phyloP scores from a whole-genome alignment of 108 stramenopile species.

The Craspedostauros australis region DNA sequence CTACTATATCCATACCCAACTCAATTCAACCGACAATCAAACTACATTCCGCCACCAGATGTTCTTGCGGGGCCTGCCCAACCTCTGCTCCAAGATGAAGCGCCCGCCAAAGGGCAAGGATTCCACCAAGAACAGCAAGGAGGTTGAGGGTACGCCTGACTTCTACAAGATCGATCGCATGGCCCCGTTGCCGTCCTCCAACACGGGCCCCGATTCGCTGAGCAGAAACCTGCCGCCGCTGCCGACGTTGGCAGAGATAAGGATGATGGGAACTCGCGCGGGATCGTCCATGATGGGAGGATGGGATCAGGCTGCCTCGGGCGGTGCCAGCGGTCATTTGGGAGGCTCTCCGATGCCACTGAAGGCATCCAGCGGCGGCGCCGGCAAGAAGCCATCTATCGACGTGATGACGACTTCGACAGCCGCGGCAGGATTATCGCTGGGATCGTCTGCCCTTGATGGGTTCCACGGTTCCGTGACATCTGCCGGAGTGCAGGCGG shows the following conservation, averaged over 20 bases:
- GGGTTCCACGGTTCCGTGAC: not conserved
- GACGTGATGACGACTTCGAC: too few relatives aligned
- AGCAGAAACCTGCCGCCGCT: slow-evolving; percentile 5
- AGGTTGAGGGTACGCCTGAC: slow-evolving; percentile 11
- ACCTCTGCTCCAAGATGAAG: slow-evolving; percentile 23
- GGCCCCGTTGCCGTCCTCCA: slow-evolving; percentile 22
- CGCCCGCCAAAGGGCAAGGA: slow-evolving; percentile 23
- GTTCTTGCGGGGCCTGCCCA: slow-evolving; percentile 35
- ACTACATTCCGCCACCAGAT: slow-evolving; percentile 10
- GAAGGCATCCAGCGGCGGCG: not conserved
- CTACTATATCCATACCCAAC: too few relatives aligned
- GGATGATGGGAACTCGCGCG: too few relatives aligned
- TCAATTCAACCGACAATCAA: not conserved
- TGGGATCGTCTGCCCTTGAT: too few relatives aligned
- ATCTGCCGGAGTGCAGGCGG: too few relatives aligned
- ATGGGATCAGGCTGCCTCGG: not conserved
- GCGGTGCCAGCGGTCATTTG: not conserved
- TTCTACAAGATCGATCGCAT: slow-evolving; percentile 21
- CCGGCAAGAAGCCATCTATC: not conserved
- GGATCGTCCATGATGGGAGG: not conserved
- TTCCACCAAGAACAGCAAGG: slow-evolving; percentile 2
- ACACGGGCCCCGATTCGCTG: too few relatives aligned
- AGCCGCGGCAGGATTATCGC: too few relatives aligned
- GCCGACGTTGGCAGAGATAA: not conserved
- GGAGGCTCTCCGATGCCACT: not conserved